Conservation (phyloP, 2,329 filamentous ascomycete genomes). For the Erysiphe neolycopersici region DNA sequence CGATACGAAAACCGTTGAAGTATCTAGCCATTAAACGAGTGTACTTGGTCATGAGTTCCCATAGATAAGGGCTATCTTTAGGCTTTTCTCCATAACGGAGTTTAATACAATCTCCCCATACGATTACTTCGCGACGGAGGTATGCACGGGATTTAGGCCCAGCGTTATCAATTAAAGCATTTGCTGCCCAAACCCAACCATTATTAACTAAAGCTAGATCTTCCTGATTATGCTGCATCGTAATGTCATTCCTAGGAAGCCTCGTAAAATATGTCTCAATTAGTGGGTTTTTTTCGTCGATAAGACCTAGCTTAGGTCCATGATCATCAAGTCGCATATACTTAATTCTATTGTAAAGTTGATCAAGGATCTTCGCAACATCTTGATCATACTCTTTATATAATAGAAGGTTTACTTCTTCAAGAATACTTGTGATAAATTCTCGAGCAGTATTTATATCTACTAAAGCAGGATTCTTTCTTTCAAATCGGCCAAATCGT, state of each 20-base stretch:
- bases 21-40: constrained; percentile 80
- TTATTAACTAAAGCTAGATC: constrained; percentile 78
- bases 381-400: constrained; percentile 86
- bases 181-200: constrained; percentile 96
- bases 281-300: constrained; percentile 48
- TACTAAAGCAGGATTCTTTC: constrained; percentile 19
- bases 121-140: constrained; percentile 80
- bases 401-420: constrained; percentile 64
- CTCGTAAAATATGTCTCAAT: constrained; percentile 92
- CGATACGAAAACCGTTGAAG: constrained; percentile 85
- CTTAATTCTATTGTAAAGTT: constrained; percentile 82
- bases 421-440: constrained; percentile 36
- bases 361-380: constrained; percentile 56
- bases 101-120: constrained; percentile 98
- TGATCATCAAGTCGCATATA: constrained; percentile 83
- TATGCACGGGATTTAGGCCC: constrained; percentile 80
- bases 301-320: constrained; percentile 61
- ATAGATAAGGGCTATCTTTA: constrained; percentile 74
- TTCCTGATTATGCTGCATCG: constrained; percentile 46
- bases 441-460: constrained; percentile 25
- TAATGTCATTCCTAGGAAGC: constrained; percentile 51
- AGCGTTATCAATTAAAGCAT: constrained; percentile 81
- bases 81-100: constrained; percentile 61
- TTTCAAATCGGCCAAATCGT: constrained; percentile 41
- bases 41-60: constrained; percentile 89